Evolutionary conservation across 768 basidiomycete genomes (phyloP).

Genomic region (Serendipita vermifera): DNA sequence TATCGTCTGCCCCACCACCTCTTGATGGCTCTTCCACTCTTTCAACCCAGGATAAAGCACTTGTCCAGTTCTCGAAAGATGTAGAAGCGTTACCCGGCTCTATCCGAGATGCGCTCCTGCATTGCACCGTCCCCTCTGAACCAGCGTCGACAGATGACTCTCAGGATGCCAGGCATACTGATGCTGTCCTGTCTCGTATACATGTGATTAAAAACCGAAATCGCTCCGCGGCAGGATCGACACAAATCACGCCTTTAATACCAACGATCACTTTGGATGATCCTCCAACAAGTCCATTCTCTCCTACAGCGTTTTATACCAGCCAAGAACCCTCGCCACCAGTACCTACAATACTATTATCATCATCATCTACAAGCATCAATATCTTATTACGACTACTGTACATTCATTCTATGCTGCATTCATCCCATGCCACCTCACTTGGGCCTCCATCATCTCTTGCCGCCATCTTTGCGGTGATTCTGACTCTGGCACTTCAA

Average conservation of each 20-base stretch:
- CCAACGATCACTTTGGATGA: not conserved
- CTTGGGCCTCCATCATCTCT: constrained; percentile 42
- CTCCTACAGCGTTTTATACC: not conserved
- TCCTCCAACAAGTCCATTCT: not conserved
- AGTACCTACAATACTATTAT: not conserved
- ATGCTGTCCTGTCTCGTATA: not conserved
- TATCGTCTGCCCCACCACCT: not conserved
- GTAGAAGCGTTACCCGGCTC: not conserved
- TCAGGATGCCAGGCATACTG: not conserved
- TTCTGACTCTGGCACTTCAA: constrained; percentile 45
- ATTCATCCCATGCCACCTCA: constrained; percentile 40
- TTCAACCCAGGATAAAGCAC: not conserved
- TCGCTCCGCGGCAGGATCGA: not conserved
- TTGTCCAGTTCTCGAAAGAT: not conserved
- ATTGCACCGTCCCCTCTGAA: too few species aligned
- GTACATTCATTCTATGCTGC: constrained; percentile 56
- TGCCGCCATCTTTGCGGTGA: constrained; percentile 49
- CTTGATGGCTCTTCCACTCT: not conserved
- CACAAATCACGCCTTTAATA: not conserved
- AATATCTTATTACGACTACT: constrained; percentile 49
- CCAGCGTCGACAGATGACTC: not conserved
- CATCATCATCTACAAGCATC: not conserved
- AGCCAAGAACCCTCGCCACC: too few species aligned
- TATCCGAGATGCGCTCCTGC: not conserved
- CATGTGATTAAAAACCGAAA: not conserved